These are phyloP conservation scores for Mortierella sp. DNA, from an alignment of 371 early-diverging fungal genomes.

Conservation along the genomic window DNA sequence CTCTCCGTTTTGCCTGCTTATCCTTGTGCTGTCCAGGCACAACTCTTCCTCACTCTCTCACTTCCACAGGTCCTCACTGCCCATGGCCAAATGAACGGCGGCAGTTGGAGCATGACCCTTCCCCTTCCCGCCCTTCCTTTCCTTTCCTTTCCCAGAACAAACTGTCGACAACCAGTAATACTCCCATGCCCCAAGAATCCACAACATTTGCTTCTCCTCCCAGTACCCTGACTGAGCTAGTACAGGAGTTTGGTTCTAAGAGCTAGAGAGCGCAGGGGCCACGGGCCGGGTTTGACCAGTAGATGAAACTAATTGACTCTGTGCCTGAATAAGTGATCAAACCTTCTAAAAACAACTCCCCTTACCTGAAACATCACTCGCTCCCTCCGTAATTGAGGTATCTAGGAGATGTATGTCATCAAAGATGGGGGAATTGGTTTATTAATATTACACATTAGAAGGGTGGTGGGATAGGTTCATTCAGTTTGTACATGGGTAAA, in stretches of 20 bases:
- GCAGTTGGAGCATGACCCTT: not conserved
- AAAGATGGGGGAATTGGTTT: not conserved
- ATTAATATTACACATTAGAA: slow-evolving; percentile 4
- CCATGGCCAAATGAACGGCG: not conserved
- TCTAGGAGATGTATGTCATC: not conserved
- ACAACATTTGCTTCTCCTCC: not conserved
- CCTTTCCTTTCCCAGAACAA: not conserved
- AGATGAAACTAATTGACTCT: not conserved
- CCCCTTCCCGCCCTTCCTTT: not conserved
- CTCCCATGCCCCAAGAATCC: not conserved
- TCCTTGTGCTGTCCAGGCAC: not conserved
- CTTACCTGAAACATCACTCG: not conserved
- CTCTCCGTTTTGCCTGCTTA: not conserved
- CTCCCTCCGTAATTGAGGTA: not conserved
- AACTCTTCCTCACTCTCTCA: not conserved
- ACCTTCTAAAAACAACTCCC: no score
- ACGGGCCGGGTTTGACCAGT: not conserved
- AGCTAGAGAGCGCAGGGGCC: not conserved
- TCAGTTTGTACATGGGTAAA: not conserved
- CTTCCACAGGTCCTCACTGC: not conserved
- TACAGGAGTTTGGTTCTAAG: not conserved
- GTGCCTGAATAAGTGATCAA: not conserved
- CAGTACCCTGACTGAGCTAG: not conserved
- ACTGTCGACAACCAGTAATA: not conserved
- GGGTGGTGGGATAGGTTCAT: not conserved